A percentile compares a stretch with the other conserved stretches of the same genome.
Conservation (phyloP, 2,329 filamentous ascomycete species). For the Xylaria sp. region DNA sequence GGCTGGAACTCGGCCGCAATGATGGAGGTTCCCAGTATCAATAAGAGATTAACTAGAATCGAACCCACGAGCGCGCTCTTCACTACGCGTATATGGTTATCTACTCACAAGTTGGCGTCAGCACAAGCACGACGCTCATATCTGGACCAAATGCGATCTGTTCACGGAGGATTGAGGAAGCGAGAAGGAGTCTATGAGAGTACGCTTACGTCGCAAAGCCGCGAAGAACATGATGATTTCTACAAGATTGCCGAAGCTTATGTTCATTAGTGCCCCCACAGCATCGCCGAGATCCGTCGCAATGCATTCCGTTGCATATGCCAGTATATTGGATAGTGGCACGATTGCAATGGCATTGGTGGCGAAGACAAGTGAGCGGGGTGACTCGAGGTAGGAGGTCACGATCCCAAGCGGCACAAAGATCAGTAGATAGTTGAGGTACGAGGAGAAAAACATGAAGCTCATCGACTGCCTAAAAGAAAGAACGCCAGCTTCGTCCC, state of each 20-base stretch:
- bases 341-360: constrained; percentile 79
- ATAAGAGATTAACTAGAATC: constrained; percentile 84
- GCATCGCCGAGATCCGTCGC: constrained; percentile 35
- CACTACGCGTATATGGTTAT: constrained; percentile 86
- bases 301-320: constrained; percentile 73
- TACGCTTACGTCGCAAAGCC: constrained; percentile 26
- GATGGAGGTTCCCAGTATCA: constrained; percentile 91
- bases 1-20: constrained; percentile 60
- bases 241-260: constrained; percentile 47
- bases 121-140: background rate
- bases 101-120: constrained; percentile 39
- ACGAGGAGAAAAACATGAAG: constrained; percentile 27
- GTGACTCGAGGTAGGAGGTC: constrained; percentile 63
- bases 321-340: constrained; percentile 75
- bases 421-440: constrained; percentile 74
- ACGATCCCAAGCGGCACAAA: constrained; percentile 81
- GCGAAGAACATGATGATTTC: constrained; percentile 23
- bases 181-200: background rate
- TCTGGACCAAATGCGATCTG: background rate
- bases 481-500: constrained; percentile 13
- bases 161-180: background rate
- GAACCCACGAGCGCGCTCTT: constrained; percentile 89
- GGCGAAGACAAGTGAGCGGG: constrained; percentile 73
- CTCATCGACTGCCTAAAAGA: constrained; percentile 20
- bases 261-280: constrained; percentile 70